phyloP scores from a whole-genome alignment of 1,139 yeast species.

The Debaryomyces sp. region DNA sequence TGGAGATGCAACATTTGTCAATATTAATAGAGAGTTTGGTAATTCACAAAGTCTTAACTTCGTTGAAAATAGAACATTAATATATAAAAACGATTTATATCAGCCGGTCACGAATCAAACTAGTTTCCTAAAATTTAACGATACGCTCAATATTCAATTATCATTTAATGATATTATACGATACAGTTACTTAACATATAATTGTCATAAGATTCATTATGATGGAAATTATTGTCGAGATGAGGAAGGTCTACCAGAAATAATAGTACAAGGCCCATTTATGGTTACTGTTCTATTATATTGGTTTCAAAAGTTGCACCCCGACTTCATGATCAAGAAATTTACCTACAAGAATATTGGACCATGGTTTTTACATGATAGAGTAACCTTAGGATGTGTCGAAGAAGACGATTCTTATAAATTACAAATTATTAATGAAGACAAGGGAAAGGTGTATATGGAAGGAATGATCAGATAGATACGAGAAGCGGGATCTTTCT shows the following conservation, averaged over 20 bases:
- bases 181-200: constrained; percentile 75
- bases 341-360: constrained; percentile 53
- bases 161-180: constrained; percentile 26
- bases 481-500: not conserved
- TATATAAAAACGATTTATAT: constrained; percentile 37
- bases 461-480: constrained; percentile 7
- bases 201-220: constrained; percentile 82
- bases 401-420: not conserved
- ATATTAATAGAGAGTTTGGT: constrained; percentile 41
- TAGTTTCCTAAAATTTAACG: not conserved
- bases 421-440: constrained; percentile 3
- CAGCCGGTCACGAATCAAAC: constrained; percentile 5
- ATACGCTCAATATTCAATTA: not conserved
- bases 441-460: constrained; percentile 4
- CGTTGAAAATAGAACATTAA: constrained; percentile 34
- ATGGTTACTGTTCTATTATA: constrained; percentile 60
- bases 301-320: constrained; percentile 38
- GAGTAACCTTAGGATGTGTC: constrained; percentile 2
- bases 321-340: constrained; percentile 19
- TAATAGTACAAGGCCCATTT: constrained; percentile 84
- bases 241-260: constrained; percentile 60
- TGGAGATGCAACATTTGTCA: constrained; percentile 44
- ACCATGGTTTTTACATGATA: constrained; percentile 44
- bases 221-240: constrained; percentile 54
- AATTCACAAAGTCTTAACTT: constrained; percentile 15